These are phyloP conservation scores for Blastobotrys chiropterorum DNA, from an alignment of 805 yeast genomes.

Conservation along the genomic window DNA sequence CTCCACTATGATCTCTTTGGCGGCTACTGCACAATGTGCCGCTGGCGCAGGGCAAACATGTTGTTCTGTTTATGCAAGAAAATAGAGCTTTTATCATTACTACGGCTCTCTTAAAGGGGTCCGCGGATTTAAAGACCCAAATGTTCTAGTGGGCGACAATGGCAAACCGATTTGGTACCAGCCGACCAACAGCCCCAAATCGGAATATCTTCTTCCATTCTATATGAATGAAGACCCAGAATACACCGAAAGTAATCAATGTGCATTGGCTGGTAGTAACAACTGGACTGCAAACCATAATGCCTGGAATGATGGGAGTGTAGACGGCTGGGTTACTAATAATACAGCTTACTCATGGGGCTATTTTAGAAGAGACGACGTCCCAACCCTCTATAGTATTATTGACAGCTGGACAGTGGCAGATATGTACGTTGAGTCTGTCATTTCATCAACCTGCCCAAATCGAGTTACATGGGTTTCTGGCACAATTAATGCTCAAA, in stretches of 20 bases:
- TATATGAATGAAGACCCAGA: conserved; percentile 17
- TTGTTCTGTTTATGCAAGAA: conserved; percentile 26
- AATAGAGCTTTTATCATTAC: conserved; percentile 27
- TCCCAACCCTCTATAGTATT: conserved; percentile 22
- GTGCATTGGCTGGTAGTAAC: conserved; percentile 23
- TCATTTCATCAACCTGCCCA: conserved; percentile 24
- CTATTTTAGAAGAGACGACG: conserved; percentile 17
- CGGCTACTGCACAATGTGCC: not conserved
- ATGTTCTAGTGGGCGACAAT: conserved; percentile 11
- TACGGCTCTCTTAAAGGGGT: conserved; percentile 26
- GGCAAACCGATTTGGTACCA: conserved; percentile 18
- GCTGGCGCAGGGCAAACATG: conserved; percentile 10
- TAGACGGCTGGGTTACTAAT: conserved; percentile 23
- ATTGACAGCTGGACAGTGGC: conserved; percentile 24
- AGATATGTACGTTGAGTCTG: conserved; percentile 26
- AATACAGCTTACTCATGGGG: conserved; percentile 24
- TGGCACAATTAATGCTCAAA: conserved; percentile 21
- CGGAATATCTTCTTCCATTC: conserved; percentile 21
- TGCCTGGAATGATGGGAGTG: conserved; percentile 23
- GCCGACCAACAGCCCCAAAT: conserved; percentile 12
- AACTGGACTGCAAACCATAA: conserved; percentile 25
- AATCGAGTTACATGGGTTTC: conserved; percentile 24
- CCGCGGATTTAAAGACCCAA: conserved; percentile 26
- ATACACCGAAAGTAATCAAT: conserved; percentile 21
- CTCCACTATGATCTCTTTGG: not conserved